phyloP scores from a whole-genome alignment of 768 basidiomycete species.

The Podaxis rugospora region DNA sequence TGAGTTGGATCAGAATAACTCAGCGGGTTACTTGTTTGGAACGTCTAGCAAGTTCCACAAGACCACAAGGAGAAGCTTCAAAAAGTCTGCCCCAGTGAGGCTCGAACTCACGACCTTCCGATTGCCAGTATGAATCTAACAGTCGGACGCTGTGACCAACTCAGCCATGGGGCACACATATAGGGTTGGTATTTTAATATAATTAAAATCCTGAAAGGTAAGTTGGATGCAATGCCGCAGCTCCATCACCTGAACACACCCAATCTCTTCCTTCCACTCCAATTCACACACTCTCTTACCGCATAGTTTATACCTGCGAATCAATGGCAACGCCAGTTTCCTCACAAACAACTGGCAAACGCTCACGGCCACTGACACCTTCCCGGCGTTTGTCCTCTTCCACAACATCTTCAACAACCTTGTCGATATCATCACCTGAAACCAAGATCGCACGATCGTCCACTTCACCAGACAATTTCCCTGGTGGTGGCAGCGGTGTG shows the following conservation, averaged over 20 bases:
- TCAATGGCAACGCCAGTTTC: constrained; percentile 7
- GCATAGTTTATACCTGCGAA: neutral
- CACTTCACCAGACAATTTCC: constrained; percentile 4
- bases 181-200: too few species aligned
- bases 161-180: constrained; percentile 65
- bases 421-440: constrained; percentile 10
- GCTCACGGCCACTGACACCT: constrained; percentile 33
- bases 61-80: neutral
- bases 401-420: constrained; percentile 16
- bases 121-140: constrained; percentile 33
- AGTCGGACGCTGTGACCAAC: constrained; percentile 79
- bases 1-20: neutral
- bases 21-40: neutral
- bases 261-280: neutral
- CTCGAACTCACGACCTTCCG: constrained; percentile 69
- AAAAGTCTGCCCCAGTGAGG: constrained; percentile 51
- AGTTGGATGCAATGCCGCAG: too few species aligned
- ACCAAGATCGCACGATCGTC: constrained; percentile 21
- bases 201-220: too few species aligned
- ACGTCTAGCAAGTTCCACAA: neutral
- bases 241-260: too few species aligned
- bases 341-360: constrained; percentile 9
- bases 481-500: neutral
- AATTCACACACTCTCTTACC: neutral
- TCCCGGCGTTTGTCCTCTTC: constrained; percentile 31